A percentile compares a stretch with the other conserved stretches of the same genome.
Evolutionary conservation across 805 yeast genomes (phyloP).

Genomic region (Saturnispora diversa): DNA sequence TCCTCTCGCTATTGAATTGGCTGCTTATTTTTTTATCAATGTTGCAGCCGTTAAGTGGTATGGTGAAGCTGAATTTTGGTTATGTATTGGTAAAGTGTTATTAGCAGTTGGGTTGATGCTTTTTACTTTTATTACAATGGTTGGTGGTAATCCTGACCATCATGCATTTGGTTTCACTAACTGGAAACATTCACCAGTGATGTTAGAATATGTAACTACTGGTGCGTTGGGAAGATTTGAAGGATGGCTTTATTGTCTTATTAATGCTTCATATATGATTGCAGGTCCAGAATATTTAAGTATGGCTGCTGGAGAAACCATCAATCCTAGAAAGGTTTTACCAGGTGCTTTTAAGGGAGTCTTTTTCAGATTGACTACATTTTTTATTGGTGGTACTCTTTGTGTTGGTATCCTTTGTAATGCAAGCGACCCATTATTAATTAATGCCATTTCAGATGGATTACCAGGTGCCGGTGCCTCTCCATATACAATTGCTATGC

Average conservation of each 20-base stretch:
- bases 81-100: constrained; percentile 38
- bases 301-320: constrained; percentile 39
- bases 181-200: constrained; percentile 30
- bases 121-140: constrained; percentile 46
- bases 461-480: constrained; percentile 46
- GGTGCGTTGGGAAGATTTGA: constrained; percentile 39
- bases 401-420: constrained; percentile 40
- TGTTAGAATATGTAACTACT: constrained; percentile 28
- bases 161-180: constrained; percentile 48
- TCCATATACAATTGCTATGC: constrained; percentile 79
- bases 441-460: constrained; percentile 28
- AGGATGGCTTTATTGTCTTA: constrained; percentile 45
- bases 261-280: constrained; percentile 63
- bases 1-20: constrained; percentile 36
- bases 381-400: constrained; percentile 41
- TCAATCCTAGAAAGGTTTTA: constrained; percentile 37
- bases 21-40: constrained; percentile 36
- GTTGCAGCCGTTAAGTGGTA: constrained; percentile 41
- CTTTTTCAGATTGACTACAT: constrained; percentile 35
- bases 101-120: constrained; percentile 41
- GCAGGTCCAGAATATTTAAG: constrained; percentile 49
- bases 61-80: constrained; percentile 46
- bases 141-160: constrained; percentile 47
- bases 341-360: constrained; percentile 41
- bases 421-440: constrained; percentile 33